Evolutionary conservation across 2,329 filamentous ascomycete species (phyloP), one percentile per base, ranked within the genome.

Genomic region (Scopulariopsis brevicaulis): DNA sequence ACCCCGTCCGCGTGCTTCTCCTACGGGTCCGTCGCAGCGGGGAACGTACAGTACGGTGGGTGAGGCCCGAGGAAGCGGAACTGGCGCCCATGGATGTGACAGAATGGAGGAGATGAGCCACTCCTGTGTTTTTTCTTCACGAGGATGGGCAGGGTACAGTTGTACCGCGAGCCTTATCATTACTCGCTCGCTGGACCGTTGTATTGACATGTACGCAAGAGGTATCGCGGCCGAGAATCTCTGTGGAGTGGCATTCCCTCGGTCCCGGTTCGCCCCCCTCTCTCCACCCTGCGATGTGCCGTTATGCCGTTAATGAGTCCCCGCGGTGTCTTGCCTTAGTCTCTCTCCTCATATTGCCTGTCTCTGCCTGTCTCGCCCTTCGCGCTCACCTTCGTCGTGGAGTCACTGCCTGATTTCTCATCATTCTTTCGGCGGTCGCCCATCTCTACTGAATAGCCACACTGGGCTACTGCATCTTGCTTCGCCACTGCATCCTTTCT

Each of bases 71-170:
- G 28, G 32, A 34, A 52, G 32, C 46, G 55, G 55, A 37, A 37
- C 43, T 57, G 55, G 46, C 55, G 55, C 55, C 25, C 28, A 51
- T 6, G 14, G 20, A 52, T 50, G 50, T 56, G 55, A 37, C 46
- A 52, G 18, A 52, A 20, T 52, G 28, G 55, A 37, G 28, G 40
- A 28, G 43, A 50, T 51, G 43, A 57, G 55, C 55, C 55, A 57
- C 43, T 37, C 46, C 37, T 2, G 55, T 51, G 14, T 15, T 51
- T 56, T 56, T 40, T 56, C 46, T 37, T 35, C 54, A 56, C 32
- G 37, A 50, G 15, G 22, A 40, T 18, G 48, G 28, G 10, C 55
- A 57, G 35, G 55, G 55, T 57, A 57, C 48, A 52, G 51, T 55
- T 55, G 37, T 37, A 34, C 43, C 32, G 12, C 40, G 40, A 57